Percentiles rank a stretch among this genome's conserved stretches.
Evolutionary conservation across 805 yeast species (phyloP).

Genomic region (Spathaspora boniae): DNA sequence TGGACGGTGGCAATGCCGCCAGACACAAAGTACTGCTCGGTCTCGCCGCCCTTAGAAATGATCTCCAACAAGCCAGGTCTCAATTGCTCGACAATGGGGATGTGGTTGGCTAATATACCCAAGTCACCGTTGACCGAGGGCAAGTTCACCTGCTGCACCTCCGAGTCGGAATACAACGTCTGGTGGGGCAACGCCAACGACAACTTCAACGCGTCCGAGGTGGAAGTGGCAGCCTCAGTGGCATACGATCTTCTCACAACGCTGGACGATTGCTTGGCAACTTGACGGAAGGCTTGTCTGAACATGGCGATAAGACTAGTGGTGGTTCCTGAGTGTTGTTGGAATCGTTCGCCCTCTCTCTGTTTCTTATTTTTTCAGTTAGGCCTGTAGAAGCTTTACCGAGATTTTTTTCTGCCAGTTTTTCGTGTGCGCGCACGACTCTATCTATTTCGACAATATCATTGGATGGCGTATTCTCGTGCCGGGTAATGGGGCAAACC

Average conservation of each 20-base stretch:
- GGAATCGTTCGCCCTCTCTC: not conserved
- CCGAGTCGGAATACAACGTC: constrained; percentile 58
- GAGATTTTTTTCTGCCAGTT: no score
- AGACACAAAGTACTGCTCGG: constrained; percentile 80
- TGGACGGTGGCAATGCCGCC: constrained; percentile 97
- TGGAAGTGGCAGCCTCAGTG: constrained; percentile 57
- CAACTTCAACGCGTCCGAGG: constrained; percentile 69
- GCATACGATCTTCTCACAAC: constrained; percentile 84
- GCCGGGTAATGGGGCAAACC: no score
- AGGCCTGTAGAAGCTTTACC: not conserved
- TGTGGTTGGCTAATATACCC: constrained; percentile 97
- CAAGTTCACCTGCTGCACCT: constrained; percentile 75
- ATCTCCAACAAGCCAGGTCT: constrained; percentile 94
- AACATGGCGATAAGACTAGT: constrained; percentile 53
- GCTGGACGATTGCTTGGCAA: constrained; percentile 53
- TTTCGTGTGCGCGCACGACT: no score
- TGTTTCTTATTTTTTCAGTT: constrained; percentile 3
- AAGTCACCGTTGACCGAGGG: constrained; percentile 95
- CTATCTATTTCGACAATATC: no score
- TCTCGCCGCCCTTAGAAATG: constrained; percentile 69
- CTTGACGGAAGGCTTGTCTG: constrained; percentile 61
- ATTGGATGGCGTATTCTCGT: no score
- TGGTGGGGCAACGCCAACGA: constrained; percentile 90
- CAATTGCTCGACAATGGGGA: constrained; percentile 94
- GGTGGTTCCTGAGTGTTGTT: not conserved